Evolutionary conservation across 495 filamentous ascomycete species (phyloP).

Genomic region (Penicillium mononematosum): DNA sequence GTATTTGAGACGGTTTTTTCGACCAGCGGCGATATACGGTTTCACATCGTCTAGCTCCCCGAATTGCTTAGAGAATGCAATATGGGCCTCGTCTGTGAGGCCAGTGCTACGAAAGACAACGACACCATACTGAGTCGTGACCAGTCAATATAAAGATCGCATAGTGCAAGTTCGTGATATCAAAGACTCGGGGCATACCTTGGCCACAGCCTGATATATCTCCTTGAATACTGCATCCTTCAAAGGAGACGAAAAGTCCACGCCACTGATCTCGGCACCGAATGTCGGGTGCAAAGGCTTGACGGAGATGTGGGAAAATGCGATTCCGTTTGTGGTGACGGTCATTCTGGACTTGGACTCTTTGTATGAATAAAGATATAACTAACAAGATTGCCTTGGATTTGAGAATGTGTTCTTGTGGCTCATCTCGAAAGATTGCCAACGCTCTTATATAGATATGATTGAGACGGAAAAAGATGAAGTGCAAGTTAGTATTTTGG

Average conservation of each 20-base stretch:
- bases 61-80: conserved; percentile 50
- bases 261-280: conserved; percentile 52
- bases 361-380: too few species aligned
- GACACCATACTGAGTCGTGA: conserved; percentile 51
- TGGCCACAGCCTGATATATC: conserved; percentile 22
- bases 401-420: too few species aligned
- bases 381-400: too few species aligned
- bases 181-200: conserved; percentile 2
- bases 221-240: conserved; percentile 47
- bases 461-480: too few species aligned
- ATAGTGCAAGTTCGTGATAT: background rate
- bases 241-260: conserved; percentile 47
- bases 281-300: conserved; percentile 53
- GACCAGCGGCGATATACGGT: conserved; percentile 44
- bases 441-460: too few species aligned
- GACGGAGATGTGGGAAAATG: conserved; percentile 25
- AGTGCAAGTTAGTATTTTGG: too few species aligned
- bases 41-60: conserved; percentile 57
- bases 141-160: background rate
- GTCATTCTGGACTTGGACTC: too few species aligned
- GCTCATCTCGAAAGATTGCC: too few species aligned
- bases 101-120: conserved; percentile 52
- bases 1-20: conserved; percentile 46
- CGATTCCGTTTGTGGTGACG: background rate
- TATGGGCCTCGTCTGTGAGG: conserved; percentile 50